Base-by-base conservation (phyloP, 1,284 basidiomycete genomes). In the Apiotrichum siamense region DNA sequence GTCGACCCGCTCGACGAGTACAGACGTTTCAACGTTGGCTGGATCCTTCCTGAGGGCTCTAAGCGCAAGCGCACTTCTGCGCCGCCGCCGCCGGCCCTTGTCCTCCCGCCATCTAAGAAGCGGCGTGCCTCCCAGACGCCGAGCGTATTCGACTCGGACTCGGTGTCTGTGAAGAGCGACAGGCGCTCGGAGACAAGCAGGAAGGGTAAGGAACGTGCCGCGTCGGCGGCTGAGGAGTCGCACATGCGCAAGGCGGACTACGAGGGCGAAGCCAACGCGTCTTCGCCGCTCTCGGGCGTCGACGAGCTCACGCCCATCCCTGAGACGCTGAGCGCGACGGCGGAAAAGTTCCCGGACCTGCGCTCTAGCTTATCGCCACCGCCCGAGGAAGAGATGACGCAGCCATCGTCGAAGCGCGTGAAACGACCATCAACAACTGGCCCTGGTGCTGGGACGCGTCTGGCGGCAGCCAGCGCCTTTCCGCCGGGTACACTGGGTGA, bases 21-120 rank as follows among this genome's bases (percentile, higher is more conserved):
- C 78, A 81, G 77, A 65, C 76, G 85, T 73, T 96, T 94, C 74
- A 84, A 96, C 58, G 76, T 78, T 20, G 91, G 91, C 2, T 96
- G 91, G 91, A 88, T 94, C 17, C 74, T 94, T 17, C 87, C 89
- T 10, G 77, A 82, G 10, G 87, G 85, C 26, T 79, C 81, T 39
- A 81, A 81, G 60, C 78, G 70, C 83, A 32, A 79, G 79, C 42
- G 82, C 79, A 17, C 77, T 80, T 58, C 63, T 15, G 49, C 48
- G 27, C 44, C 57, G 3, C 47, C 49, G 5, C 37, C 36, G 21
- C 31, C 36, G 4, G 21, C 41, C 25, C 29, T 32, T 13, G 12
- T 21, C 20, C 10, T 23, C 11, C 41, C 41, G 4, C 26, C 26
- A 35, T 11, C 33, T n/a, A 35, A 35, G 33, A 35, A 35, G n/a